Percentiles rank a stretch among this genome's conserved stretches.
Evolutionary conservation across 768 basidiomycete species (phyloP).

Genomic region (Ephemerocybe angulata): DNA sequence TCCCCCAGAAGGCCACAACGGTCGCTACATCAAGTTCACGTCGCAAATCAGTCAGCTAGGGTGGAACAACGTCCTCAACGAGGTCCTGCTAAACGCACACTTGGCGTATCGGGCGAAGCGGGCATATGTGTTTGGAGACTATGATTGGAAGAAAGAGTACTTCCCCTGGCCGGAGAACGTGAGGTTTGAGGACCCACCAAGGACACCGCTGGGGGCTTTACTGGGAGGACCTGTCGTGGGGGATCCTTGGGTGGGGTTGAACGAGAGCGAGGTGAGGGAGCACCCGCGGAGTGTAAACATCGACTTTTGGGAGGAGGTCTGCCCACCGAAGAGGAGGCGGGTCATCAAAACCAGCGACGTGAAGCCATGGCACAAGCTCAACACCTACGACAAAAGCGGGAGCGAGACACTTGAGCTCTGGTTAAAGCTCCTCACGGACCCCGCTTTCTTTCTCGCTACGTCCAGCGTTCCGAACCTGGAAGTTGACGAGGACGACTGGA

Average conservation of each 20-base stretch:
- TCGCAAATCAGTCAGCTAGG: conserved; percentile 39
- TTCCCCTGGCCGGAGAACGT: conserved; percentile 38
- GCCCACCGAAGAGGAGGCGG: conserved; percentile 35
- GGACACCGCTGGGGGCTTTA: conserved; percentile 41
- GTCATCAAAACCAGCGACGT: conserved; percentile 37
- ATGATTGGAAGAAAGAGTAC: conserved; percentile 38
- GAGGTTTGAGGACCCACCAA: conserved; percentile 23
- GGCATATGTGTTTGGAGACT: conserved; percentile 47
- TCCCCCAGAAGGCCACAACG: conserved; percentile 44
- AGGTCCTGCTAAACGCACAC: conserved; percentile 47
- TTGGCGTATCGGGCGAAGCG: conserved; percentile 48
- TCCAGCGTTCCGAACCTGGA: neutral
- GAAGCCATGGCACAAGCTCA: conserved; percentile 25
- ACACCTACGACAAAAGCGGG: conserved; percentile 27
- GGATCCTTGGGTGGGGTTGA: conserved; percentile 36
- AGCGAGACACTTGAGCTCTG: conserved; percentile 36
- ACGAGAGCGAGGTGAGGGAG: neutral
- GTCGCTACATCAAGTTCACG: conserved; percentile 46
- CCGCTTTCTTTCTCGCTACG: neutral
- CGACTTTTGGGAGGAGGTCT: conserved; percentile 43
- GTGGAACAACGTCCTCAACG: conserved; percentile 52
- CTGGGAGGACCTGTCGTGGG: conserved; percentile 42
- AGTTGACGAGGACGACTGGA: conserved; percentile 20
- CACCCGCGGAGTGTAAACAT: conserved; percentile 41
- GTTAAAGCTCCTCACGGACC: conserved; percentile 33